phyloP scores from a whole-genome alignment of 768 basidiomycete species.

The Holtermannia corniformis region DNA sequence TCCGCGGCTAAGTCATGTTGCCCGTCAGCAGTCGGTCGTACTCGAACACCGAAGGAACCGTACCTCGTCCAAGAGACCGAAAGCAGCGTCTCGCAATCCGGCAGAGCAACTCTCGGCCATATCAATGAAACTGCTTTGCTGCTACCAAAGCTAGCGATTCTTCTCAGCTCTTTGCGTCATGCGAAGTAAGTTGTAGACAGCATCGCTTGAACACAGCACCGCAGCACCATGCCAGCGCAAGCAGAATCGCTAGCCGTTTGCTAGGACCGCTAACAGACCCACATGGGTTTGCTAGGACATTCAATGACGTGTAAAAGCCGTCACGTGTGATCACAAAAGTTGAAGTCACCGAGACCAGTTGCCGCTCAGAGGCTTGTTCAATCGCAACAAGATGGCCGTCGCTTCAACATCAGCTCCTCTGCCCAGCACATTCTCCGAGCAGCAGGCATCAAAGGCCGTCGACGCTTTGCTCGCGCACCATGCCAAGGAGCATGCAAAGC shows the following conservation, averaged over 20 bases:
- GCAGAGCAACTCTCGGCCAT: no score
- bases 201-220: no score
- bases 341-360: background rate
- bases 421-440: constrained; percentile 47
- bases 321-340: background rate
- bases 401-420: constrained; percentile 4
- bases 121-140: no score
- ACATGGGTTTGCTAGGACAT: no score
- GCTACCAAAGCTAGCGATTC: no score
- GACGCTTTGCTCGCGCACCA: constrained; percentile 68
- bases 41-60: no score
- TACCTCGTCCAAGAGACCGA: no score
- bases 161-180: no score
- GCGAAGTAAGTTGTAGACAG: no score
- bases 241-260: background rate
- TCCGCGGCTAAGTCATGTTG: constrained; percentile 22
- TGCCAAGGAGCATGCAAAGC: constrained; percentile 53
- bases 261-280: background rate
- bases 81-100: no score
- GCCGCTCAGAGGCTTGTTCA: background rate
- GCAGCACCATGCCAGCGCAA: no score
- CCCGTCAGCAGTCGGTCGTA: no score
- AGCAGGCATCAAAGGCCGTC: constrained; percentile 69
- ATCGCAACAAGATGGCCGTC: background rate
- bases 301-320: background rate